Conservation (phyloP, 805 yeast genomes). For the Yamadazyma nakazawae region DNA sequence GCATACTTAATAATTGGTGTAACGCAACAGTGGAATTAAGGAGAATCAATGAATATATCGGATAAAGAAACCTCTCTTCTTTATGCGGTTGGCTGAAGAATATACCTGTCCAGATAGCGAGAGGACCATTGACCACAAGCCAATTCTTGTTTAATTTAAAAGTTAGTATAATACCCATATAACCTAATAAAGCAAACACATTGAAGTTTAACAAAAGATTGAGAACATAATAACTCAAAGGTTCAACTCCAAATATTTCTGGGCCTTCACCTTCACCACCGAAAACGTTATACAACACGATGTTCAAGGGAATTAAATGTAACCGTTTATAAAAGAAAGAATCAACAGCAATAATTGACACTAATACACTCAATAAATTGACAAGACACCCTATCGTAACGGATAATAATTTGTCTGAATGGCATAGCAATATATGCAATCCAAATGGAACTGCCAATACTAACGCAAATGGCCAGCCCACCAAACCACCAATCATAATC, state of each 20-base stretch:
- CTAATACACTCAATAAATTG: constrained; percentile 18
- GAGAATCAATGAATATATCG: constrained; percentile 69
- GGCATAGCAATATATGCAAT: constrained; percentile 21
- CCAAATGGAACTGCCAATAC: constrained; percentile 62
- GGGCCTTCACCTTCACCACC: constrained; percentile 78
- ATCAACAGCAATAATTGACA: constrained; percentile 46
- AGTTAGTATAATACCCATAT: constrained; percentile 30
- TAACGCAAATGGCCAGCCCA: constrained; percentile 91
- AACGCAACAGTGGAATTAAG: constrained; percentile 50
- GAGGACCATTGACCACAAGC: constrained; percentile 38
- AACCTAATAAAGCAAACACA: constrained; percentile 42
- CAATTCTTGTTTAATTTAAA: constrained; percentile 13
- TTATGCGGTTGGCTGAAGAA: constrained; percentile 83
- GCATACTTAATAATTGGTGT: background rate
- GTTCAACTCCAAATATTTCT: constrained; percentile 85
- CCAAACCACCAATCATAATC: constrained; percentile 63
- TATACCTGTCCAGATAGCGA: constrained; percentile 62
- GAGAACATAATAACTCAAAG: constrained; percentile 63
- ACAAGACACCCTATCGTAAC: constrained; percentile 5
- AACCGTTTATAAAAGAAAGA: constrained; percentile 57
- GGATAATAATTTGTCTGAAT: background rate
- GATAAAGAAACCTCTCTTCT: constrained; percentile 89
- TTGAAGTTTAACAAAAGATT: constrained; percentile 78
- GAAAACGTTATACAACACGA: constrained; percentile 74
- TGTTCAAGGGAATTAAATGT: constrained; percentile 75